Conservation (phyloP, 108 stramenopile genomes). For the Skeletonema marinoi region DNA sequence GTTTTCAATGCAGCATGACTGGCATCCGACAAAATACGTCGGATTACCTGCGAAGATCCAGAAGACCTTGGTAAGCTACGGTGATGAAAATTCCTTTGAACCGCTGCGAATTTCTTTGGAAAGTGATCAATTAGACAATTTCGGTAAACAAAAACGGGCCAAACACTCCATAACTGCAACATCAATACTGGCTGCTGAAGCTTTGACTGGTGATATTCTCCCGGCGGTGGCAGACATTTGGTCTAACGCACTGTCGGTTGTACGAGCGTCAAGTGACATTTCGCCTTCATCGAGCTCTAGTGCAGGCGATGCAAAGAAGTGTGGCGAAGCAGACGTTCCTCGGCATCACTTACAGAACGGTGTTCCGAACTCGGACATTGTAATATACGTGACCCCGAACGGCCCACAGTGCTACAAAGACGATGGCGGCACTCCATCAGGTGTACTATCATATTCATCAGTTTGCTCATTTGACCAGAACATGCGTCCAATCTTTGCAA, state of each 20-base stretch:
- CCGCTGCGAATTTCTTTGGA: constrained; percentile 39
- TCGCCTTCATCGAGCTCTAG: constrained; percentile 3
- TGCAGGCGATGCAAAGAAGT: constrained; percentile 7
- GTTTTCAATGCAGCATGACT: constrained; percentile 12
- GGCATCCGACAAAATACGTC: background rate
- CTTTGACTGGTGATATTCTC: constrained; percentile 45
- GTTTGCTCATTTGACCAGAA: constrained; percentile 62
- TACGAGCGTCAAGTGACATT: constrained; percentile 25
- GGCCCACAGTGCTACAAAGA: constrained; percentile 55
- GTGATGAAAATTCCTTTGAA: constrained; percentile 25
- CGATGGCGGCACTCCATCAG: background rate
- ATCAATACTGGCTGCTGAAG: constrained; percentile 49
- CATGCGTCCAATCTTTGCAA: constrained; percentile 76
- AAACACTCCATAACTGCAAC: constrained; percentile 5
- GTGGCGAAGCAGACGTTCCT: constrained; percentile 56
- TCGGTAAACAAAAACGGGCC: background rate
- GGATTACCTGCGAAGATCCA: constrained; percentile 11
- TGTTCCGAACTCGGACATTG: constrained; percentile 64
- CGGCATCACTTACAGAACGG: constrained; percentile 68
- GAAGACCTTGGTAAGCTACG: constrained; percentile 36
- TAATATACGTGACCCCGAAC: constrained; percentile 74
- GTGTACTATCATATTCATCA: constrained; percentile 26
- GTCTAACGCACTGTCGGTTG: constrained; percentile 40
- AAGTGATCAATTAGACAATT: constrained; percentile 34
- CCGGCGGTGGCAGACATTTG: constrained; percentile 40